phyloP scores from a whole-genome alignment of 140 eudicot genomes.

The Anethum foeniculum region DNA sequence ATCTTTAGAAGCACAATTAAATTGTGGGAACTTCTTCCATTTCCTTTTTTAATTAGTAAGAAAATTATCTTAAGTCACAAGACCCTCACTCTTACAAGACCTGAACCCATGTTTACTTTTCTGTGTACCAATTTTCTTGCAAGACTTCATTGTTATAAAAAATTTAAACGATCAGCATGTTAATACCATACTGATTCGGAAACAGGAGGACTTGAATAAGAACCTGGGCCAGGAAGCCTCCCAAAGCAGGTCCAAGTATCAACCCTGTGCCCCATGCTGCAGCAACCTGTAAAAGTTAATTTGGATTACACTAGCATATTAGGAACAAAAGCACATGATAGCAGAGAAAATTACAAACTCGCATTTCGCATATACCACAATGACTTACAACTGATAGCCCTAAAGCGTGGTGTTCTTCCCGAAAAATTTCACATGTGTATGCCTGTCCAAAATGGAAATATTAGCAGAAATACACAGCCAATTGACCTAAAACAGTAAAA shows the following conservation, averaged over 20 bases:
- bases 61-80: neutral
- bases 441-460: conserved; percentile 38
- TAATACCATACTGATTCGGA: neutral
- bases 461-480: neutral
- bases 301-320: neutral
- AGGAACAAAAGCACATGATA: neutral
- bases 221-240: conserved; percentile 96
- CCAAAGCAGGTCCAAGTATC: conserved; percentile 77
- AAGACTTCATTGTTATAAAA: neutral
- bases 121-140: neutral
- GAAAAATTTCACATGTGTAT: conserved; percentile 59
- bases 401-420: conserved; percentile 55
- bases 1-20: neutral
- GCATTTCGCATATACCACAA: neutral
- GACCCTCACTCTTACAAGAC: neutral
- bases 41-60: neutral
- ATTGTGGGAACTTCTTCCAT: neutral
- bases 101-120: neutral
- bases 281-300: conserved; percentile 39
- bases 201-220: neutral
- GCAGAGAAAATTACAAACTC: neutral
- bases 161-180: neutral
- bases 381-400: conserved; percentile 63
- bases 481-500: neutral
- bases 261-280: conserved; percentile 89